phyloP scores from a whole-genome alignment of 2,329 filamentous ascomycete species.

The Phialemoniopsis sp. region DNA sequence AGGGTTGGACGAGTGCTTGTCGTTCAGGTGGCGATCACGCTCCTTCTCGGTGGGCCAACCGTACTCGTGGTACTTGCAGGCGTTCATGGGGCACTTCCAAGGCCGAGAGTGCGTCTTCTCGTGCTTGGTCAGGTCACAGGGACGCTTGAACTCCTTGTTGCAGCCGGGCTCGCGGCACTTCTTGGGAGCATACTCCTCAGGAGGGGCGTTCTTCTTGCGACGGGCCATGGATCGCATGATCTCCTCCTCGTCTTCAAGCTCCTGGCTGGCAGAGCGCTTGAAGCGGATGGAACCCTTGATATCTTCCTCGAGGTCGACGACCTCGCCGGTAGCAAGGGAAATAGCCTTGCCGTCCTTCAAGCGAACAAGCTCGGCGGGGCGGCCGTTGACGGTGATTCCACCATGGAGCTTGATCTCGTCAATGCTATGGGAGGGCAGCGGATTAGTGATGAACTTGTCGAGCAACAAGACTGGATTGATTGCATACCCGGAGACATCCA shows the following conservation, averaged over 20 bases:
- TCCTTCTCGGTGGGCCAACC: slow-evolving; percentile 99
- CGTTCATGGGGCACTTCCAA: slow-evolving; percentile 81
- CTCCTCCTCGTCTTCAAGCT: slow-evolving; percentile 74
- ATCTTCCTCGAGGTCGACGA: slow-evolving; percentile 52
- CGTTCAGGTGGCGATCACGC: slow-evolving; percentile 90
- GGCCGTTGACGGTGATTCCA: slow-evolving; percentile 76
- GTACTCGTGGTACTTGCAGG: slow-evolving; percentile 85
- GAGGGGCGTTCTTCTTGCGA: slow-evolving; percentile 86
- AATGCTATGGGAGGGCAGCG: slow-evolving; percentile 19
- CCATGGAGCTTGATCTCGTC: slow-evolving; percentile 79
- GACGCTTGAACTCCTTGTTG: slow-evolving; percentile 89
- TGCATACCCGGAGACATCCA: slow-evolving; percentile 56
- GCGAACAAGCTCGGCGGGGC: slow-evolving; percentile 78
- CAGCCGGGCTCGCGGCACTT: slow-evolving; percentile 73
- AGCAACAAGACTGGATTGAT: neutral
- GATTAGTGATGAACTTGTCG: slow-evolving; percentile 16
- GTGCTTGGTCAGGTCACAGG: slow-evolving; percentile 97
- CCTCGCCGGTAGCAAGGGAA: slow-evolving; percentile 68
- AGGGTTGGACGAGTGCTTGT: slow-evolving; percentile 83
- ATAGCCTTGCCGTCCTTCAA: slow-evolving; percentile 75
- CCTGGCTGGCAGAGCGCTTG: slow-evolving; percentile 65
- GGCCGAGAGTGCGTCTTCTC: slow-evolving; percentile 96
- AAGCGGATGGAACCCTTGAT: slow-evolving; percentile 45
- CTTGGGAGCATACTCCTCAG: slow-evolving; percentile 77
- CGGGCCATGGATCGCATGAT: slow-evolving; percentile 92